These are phyloP conservation scores for Arachis monticola DNA, from an alignment of 331 rosid species.

Conservation along the genomic window DNA sequence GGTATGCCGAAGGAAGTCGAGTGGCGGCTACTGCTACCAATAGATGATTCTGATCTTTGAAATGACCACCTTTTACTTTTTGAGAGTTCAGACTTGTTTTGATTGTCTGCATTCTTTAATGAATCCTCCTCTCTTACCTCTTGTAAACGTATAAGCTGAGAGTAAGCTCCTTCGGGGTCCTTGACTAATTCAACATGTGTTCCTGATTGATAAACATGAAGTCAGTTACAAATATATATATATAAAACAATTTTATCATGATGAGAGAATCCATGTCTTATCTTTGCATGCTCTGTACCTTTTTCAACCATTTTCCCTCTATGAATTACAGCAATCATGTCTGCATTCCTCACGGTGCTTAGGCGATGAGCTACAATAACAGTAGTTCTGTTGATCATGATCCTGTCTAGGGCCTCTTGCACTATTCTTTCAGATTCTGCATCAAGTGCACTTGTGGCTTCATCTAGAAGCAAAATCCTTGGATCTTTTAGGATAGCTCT, in stretches of 20 bases:
- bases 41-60: constrained; percentile 63
- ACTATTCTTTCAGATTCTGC: no score
- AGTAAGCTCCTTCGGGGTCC: constrained; percentile 73
- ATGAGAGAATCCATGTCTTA: constrained; percentile 1
- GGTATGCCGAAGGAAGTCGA: constrained; percentile 67
- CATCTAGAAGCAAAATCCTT: no score
- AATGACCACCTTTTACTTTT: constrained; percentile 50
- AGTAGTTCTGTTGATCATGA: no score
- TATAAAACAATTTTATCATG: neutral
- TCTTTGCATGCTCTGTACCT: constrained; percentile 48
- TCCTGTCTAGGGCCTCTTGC: no score
- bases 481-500: no score
- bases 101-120: constrained; percentile 36
- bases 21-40: constrained; percentile 59
- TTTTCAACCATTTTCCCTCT: constrained; percentile 79
- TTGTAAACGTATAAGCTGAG: constrained; percentile 75
- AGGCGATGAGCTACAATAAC: no score
- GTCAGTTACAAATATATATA: no score
- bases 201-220: constrained; percentile 47
- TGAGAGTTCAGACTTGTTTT: constrained; percentile 45
- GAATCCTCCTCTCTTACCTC: constrained; percentile 62
- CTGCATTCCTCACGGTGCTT: constrained; percentile 60
- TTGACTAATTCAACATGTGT: constrained; percentile 57
- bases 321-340: constrained; percentile 76
- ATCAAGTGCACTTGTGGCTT: no score